Evolutionary conservation across 805 yeast species (phyloP).

Genomic region (Ogataea dorogensis): DNA sequence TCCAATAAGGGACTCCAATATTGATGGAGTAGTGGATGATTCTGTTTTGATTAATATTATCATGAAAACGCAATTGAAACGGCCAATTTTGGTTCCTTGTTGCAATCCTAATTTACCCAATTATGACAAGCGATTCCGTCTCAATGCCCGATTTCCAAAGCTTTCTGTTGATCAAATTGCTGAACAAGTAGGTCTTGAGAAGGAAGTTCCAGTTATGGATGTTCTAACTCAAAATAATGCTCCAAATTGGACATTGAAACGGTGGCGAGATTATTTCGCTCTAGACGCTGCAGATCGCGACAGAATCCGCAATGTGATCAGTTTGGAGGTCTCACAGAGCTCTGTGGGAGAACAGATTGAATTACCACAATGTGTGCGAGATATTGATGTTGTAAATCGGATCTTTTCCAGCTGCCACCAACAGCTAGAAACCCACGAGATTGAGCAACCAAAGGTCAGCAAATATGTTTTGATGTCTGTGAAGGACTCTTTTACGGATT

Average conservation of each 20-base stretch:
- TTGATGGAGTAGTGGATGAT: conserved; percentile 27
- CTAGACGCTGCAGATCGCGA: conserved; percentile 47
- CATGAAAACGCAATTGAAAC: conserved; percentile 27
- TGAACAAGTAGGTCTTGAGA: conserved; percentile 58
- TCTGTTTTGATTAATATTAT: conserved; percentile 24
- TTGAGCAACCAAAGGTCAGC: conserved; percentile 56
- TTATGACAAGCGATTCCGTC: conserved; percentile 10
- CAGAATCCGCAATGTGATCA: conserved; percentile 74
- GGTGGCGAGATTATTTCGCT: conserved; percentile 73
- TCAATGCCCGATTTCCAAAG: conserved; percentile 42
- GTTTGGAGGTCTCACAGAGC: conserved; percentile 70
- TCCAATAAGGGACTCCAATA: conserved; percentile 16
- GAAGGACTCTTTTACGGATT: conserved; percentile 76
- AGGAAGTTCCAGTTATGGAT: conserved; percentile 81
- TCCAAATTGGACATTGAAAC: conserved; percentile 65
- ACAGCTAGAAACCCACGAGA: conserved; percentile 17
- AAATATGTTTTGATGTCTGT: conserved; percentile 87
- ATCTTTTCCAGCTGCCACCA: conserved; percentile 48
- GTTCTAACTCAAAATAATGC: conserved; percentile 73
- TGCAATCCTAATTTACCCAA: conserved; percentile 22
- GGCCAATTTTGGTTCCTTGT: conserved; percentile 33
- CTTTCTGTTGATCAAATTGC: conserved; percentile 58
- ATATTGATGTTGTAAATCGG: conserved; percentile 65
- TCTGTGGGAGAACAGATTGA: conserved; percentile 45
- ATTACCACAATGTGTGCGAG: conserved; percentile 66